Base-by-base conservation (phyloP, 805 yeast species). In the Yarrowia deformans region DNA sequence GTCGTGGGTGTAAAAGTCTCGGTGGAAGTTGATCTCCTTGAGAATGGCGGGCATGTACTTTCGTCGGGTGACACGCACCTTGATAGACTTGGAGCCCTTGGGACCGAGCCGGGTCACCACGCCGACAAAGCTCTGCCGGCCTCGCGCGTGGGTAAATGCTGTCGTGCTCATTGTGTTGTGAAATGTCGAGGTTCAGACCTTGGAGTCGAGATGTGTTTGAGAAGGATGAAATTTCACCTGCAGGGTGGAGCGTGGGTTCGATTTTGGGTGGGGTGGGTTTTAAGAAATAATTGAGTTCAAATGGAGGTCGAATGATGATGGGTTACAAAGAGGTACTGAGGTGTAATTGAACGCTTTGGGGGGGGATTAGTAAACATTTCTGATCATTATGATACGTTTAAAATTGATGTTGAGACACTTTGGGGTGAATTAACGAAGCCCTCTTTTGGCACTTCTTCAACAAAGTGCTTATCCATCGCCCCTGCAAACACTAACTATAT, bases 81-180 rank as follows among this genome's bases (percentile, higher is more conserved):
- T 93, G 72, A 94, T 93, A 70, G 98, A 94, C 82, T 94, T 95
- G 80, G 85, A 85, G 97, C 93, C 95, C 79, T 92, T 92, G 52
- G 68, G 68, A 52, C 98, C 98, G 77, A 93, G 98, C 64, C 97
- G 92, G 40, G 93, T 88, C 73, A 94, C 98, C 79, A 92, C 88
- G 56, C 99, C 99, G 60, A 92, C 81, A 76, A 93, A 91, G 77
- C 91, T 91, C 75, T 91, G 97, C 80, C 93, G 88, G 66, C 96
- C 94, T 97, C 91, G 92, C 35, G 32, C 23, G 32, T 55, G 42
- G 39, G 34, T 19, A 13, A 60, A 8, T n/a, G 61, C 50, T 12
- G 48, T 50, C 50, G 29, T 66, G 50, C 29, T 66, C 43, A 42
- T 66, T 13, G 45, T 63, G 54, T 13, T 39, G 48, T 23, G 37